Base-by-base conservation (phyloP, 164 flowering plant genomes). In the Nymphaea colorata region DNA sequence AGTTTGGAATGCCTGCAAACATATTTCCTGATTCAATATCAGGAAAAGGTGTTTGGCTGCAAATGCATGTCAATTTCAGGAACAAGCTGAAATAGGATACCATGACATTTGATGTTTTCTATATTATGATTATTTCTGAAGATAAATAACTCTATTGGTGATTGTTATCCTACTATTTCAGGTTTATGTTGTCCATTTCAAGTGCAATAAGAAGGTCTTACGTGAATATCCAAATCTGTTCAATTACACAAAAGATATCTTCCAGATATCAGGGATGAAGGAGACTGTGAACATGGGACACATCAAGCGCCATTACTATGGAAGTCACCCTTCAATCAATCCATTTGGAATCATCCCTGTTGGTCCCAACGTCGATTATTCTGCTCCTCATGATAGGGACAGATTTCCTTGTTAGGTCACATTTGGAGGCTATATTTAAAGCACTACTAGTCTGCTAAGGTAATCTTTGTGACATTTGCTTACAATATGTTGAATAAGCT, bases 121-220 rank as follows among this genome's bases (percentile, higher is more conserved):
- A 25, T 25, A 25, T 25, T 25, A 25, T 25, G 36, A 0, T 25
- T 25, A 25, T 25, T 25, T 25, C 1, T 25, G 0, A 25, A 25
- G 36, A 25, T 25, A 1, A 1, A 6, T 7, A 47, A 7, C 55
- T 47, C 12, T 2, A 5, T 45, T 45, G 53, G 53, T 45, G 7
- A 5, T 47, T 47, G 55, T 4, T 47, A 4, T 47, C 36, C 36
- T 16, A 10, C 44, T 67, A 43, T 36, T 68, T 12, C 83, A 93
- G 97, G 97, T 93, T 61, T 93, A 93, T 79, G 91, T 82, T 0
- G 97, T 93, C 72, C 96, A 93, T 71, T 93, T 93, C 87, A 93
- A 93, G 81, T 93, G 98, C 85, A 91, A 91, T 79, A 93, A 89
- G 80, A 91, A 85, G 77, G 76, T 87, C 41, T 75, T 93, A 0